Evolutionary conservation across 2,329 filamentous ascomycete genomes (phyloP).

Genomic region (Aspergillus brunneoviolaceus): DNA sequence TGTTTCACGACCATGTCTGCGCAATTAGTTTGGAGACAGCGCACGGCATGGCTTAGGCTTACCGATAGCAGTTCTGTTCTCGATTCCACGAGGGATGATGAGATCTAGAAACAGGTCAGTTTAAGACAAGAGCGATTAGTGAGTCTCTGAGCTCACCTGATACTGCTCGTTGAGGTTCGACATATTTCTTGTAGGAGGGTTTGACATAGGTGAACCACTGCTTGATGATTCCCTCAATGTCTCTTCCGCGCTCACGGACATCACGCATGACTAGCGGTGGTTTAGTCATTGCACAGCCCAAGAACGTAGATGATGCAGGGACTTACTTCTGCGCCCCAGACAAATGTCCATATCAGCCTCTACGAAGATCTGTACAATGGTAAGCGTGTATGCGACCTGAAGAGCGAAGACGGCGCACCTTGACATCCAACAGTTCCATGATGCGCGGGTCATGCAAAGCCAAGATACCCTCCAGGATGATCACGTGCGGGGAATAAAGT

Average conservation of each 20-base stretch:
- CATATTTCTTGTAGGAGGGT: constrained; percentile 91
- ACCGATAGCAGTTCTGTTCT: constrained; percentile 86
- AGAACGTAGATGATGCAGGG: not conserved
- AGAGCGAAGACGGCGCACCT: constrained; percentile 52
- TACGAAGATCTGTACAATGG: constrained; percentile 70
- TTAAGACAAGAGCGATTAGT: no score
- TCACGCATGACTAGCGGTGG: constrained; percentile 70
- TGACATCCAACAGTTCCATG: constrained; percentile 84
- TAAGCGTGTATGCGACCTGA: not conserved
- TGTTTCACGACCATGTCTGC: constrained; percentile 89
- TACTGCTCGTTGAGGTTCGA: constrained; percentile 85
- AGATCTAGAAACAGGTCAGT: constrained; percentile 60
- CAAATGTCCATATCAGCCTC: constrained; percentile 95
- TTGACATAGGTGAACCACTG: constrained; percentile 98
- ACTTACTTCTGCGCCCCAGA: constrained; percentile 77
- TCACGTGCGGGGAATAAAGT: constrained; percentile 93
- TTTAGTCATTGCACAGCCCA: constrained; percentile 21
- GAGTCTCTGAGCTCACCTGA: constrained; percentile 57
- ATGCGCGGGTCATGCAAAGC: constrained; percentile 87
- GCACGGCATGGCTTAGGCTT: constrained; percentile 11
- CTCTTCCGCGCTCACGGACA: constrained; percentile 81
- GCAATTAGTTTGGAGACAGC: constrained; percentile 9
- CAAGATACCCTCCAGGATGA: constrained; percentile 94
- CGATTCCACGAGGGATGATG: constrained; percentile 90
- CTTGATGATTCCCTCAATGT: constrained; percentile 94